Evolutionary conservation across 495 filamentous ascomycete genomes (phyloP), one percentile per base, ranked within the genome.

Genomic region (Penicillium taxi): DNA sequence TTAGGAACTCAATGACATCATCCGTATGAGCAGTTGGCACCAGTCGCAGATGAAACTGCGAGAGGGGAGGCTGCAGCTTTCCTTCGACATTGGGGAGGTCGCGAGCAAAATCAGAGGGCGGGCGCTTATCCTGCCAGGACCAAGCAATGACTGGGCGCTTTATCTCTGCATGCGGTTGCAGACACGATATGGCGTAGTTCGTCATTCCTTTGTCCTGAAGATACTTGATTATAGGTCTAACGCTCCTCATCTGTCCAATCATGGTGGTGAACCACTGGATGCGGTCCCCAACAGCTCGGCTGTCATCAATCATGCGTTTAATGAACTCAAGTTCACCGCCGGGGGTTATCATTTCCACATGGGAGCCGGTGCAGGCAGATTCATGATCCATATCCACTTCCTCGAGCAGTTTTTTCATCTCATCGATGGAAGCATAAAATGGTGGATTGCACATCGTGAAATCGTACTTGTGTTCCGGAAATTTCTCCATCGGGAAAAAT

Each of bases 401-500:
- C 18, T 22, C 29, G 6, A 11, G 0, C 14, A 11, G 4, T 5
- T 15, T 61, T 1, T 73, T 41, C 59, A 95, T 76, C 23, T 93
- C 84, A 9, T 70, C 58, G 12, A 70, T 64, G 3, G 85, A 89
- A 14, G 70, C 48, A 64, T 94, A 96, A 63, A 98, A 98, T 0
- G 91, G 91, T 1, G 91, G 91, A 47, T 98, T 98, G 59, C 80
- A 88, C 78, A 96, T 94, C 30, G 76, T 80, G 52, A 96, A 96
- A 55, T 95, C 84, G 23, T 54, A 75, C 74, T 54, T 62, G 26
- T 75, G 60, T n/a, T 79, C 34, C 3, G 58, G 62, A 2, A 84
- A 51, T 1, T 66, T 47, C 0, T 58, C 32, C 3, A 60, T 6
- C 0, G 85, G 78, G 6, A 96, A 69, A 1, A 96, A 65, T 0